Percentiles rank a stretch among this genome's conserved stretches.
These are phyloP conservation scores for Termitomyces sp. DNA, from an alignment of 768 basidiomycete species.

Conservation along the genomic window DNA sequence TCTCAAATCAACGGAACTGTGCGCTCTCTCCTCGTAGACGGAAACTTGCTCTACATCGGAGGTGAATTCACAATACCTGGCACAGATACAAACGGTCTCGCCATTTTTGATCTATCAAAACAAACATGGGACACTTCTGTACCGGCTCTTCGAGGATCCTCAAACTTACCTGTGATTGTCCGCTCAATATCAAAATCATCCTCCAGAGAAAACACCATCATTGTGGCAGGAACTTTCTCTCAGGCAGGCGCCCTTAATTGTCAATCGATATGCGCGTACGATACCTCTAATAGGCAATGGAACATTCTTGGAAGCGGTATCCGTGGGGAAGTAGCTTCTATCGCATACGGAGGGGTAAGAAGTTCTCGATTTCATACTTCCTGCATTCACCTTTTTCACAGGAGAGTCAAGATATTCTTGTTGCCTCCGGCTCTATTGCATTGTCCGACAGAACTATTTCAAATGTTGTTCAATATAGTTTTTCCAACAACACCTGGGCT, in stretches of 20 bases:
- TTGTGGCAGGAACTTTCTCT: conserved; percentile 87
- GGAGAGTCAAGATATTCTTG: conserved; percentile 60
- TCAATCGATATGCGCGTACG: conserved; percentile 72
- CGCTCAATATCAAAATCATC: conserved; percentile 63
- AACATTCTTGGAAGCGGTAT: conserved; percentile 73
- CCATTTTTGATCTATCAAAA: conserved; percentile 68
- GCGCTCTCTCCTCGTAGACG: conserved; percentile 65
- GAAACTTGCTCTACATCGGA: conserved; percentile 70
- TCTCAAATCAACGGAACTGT: conserved; percentile 71
- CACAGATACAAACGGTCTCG: conserved; percentile 61
- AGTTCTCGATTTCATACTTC: conserved; percentile 17
- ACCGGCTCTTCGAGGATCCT: conserved; percentile 52
- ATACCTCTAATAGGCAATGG: conserved; percentile 71
- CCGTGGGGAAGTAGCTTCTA: conserved; percentile 70
- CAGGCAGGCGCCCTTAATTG: conserved; percentile 74
- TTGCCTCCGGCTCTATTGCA: conserved; percentile 77
- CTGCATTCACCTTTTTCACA: conserved; percentile 18
- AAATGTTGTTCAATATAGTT: conserved; percentile 70
- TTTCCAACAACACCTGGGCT: conserved; percentile 72
- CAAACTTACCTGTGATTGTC: conserved; percentile 56
- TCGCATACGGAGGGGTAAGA: conserved; percentile 79
- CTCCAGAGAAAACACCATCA: conserved; percentile 52
- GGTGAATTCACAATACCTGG: conserved; percentile 71
- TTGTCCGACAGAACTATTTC: conserved; percentile 57
- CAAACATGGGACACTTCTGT: conserved; percentile 58